Evolutionary conservation across 805 yeast genomes (phyloP).

Genomic region (Spathaspora gorwiae): DNA sequence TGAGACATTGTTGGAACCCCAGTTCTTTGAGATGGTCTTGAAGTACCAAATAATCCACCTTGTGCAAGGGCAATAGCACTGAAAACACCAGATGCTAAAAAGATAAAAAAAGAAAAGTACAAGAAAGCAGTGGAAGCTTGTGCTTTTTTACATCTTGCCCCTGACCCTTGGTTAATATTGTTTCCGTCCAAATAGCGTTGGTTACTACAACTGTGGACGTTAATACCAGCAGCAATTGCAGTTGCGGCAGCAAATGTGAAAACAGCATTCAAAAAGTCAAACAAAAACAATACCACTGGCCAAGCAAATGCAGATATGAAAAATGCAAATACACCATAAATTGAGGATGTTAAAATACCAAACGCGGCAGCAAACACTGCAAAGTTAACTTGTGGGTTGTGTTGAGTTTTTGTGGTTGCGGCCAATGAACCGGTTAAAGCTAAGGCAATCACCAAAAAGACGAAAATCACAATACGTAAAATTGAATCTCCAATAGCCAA

Average conservation of each 20-base stretch:
- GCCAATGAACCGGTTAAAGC: slow-evolving; percentile 90
- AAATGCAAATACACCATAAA: slow-evolving; percentile 76
- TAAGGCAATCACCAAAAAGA: slow-evolving; percentile 70
- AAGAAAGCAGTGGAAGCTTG: slow-evolving; percentile 81
- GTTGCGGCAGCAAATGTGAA: slow-evolving; percentile 94
- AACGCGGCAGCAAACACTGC: slow-evolving; percentile 84
- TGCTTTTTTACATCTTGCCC: slow-evolving; percentile 89
- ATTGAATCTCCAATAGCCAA: slow-evolving; percentile 71
- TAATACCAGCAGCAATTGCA: slow-evolving; percentile 86
- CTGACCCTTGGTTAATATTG: slow-evolving; percentile 67
- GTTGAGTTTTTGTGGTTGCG: slow-evolving; percentile 49
- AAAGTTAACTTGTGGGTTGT: slow-evolving; percentile 81
- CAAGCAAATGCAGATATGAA: slow-evolving; percentile 77
- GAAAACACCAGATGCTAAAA: slow-evolving; percentile 61
- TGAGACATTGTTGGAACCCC: slow-evolving; percentile 90
- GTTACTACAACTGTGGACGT: slow-evolving; percentile 83
- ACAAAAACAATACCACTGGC: slow-evolving; percentile 69
- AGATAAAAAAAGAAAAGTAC: slow-evolving; percentile 76
- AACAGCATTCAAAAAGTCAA: slow-evolving; percentile 85
- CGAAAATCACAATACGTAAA: slow-evolving; percentile 70
- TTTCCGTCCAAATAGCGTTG: slow-evolving; percentile 57
- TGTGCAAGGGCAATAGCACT: slow-evolving; percentile 51
- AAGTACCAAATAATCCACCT: slow-evolving; percentile 46
- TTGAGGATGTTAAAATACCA: slow-evolving; percentile 72
- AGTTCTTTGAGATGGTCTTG: slow-evolving; percentile 50